phyloP scores from a whole-genome alignment of 257 asterid genomes.

The Solanum ossicruentum region DNA sequence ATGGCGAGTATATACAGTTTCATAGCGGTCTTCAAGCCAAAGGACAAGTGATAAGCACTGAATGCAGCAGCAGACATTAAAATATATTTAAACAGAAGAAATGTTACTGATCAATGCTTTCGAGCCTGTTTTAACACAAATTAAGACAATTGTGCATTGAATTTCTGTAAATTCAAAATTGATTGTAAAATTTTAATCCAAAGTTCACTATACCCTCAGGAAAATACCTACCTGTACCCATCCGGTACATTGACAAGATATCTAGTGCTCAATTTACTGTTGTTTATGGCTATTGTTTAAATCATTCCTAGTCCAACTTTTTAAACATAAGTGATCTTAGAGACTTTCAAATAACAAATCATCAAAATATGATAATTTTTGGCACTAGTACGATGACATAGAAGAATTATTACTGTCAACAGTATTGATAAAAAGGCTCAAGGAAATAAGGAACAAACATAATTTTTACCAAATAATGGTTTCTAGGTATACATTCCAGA shows the following conservation, averaged over 20 bases:
- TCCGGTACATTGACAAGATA: not conserved
- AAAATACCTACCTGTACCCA: not conserved
- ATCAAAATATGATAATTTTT: not conserved
- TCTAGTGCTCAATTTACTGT: not conserved
- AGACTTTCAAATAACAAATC: not conserved
- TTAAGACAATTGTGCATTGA: not conserved
- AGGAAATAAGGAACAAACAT: not conserved
- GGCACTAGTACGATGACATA: not conserved
- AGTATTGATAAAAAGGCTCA: not conserved
- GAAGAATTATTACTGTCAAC: not conserved
- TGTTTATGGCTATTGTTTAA: not conserved
- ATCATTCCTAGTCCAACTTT: not conserved
- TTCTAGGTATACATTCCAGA: not conserved
- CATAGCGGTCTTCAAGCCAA: slow-evolving; percentile 95
- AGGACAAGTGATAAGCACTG: slow-evolving; percentile 85
- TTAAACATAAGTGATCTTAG: not conserved
- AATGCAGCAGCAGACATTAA: not conserved
- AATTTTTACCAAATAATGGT: not conserved
- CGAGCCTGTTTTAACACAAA: not conserved
- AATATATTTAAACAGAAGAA: not conserved
- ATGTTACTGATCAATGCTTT: not conserved
- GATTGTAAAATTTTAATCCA: not conserved
- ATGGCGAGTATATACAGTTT: slow-evolving; percentile 66
- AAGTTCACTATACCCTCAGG: not conserved
- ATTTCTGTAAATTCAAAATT: not conserved